Evolutionary conservation across 345 rosid genomes (phyloP), one percentile per base, ranked within the genome.

Genomic region (Eucalyptus regnans): DNA sequence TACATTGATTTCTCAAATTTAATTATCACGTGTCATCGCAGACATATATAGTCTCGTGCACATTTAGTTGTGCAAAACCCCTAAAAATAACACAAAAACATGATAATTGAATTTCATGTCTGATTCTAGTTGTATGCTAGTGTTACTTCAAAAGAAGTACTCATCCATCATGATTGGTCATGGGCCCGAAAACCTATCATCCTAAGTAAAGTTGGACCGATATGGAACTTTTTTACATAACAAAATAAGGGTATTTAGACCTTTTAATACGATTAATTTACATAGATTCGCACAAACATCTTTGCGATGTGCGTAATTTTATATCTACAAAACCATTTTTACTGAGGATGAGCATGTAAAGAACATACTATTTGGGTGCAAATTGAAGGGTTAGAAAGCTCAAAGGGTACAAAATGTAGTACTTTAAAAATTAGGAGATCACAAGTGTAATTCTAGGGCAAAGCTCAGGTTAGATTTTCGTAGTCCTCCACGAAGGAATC

Each of bases 21-120:
- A 12, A 41, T 20, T 5, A 20, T 76, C 48, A 41, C 29, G 0
- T 20, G 14, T 76, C 15, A 76, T 76, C 0, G 8, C 0, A 20
- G 15, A 41, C 48, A 41, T 76, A 33, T 68, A 37, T 11, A 76
- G 27, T 20, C 48, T 20, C 4, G 0, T 68, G 44, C 44, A 68
- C 4, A 0, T 33, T 8, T 68, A 33, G 27, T 20, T 18, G 46
- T 9, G 8, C 46, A 76, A 41, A 76, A 37, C 7, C 83, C 83
- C 48, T 37, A 76, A 20, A 76, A 76, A 20, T 9, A 41, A 76
- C 14, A 41, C 16, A 10, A 12, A 76, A 76, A 41, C 48, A 76
- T 18, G 14, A 0, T 22, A 76, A 41, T 3, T 76, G 4, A 20
- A 76, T 37, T 76, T 37, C 83, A 20, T 12, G 12, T 18, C 83